Evolutionary conservation across 306 rosid genomes (phyloP).

Genomic region (Carpinus viminea): DNA sequence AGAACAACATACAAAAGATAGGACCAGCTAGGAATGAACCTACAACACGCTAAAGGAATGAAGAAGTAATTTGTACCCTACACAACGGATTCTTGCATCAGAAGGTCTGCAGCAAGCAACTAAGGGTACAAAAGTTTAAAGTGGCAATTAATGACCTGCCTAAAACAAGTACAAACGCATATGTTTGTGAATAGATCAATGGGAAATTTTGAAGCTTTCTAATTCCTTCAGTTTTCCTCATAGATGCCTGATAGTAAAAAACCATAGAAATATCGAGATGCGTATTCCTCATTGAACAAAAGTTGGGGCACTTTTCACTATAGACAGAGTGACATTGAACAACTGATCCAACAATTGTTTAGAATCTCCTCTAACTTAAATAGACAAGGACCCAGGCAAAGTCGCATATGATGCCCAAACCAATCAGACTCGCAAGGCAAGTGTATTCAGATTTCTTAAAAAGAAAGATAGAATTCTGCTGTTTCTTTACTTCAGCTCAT

Average conservation of each 20-base stretch:
- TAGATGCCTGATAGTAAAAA: neutral
- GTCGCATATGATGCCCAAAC: neutral
- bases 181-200: neutral
- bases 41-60: neutral
- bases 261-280: neutral
- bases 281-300: neutral
- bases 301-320: neutral
- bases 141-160: neutral
- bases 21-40: neutral
- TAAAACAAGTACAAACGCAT: neutral
- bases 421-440: neutral
- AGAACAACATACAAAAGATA: neutral
- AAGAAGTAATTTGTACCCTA: neutral
- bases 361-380: neutral
- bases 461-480: too few species aligned
- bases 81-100: neutral
- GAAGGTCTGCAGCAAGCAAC: neutral
- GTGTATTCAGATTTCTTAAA: neutral
- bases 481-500: neutral
- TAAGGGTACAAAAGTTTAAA: neutral
- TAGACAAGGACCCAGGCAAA: neutral
- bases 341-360: neutral
- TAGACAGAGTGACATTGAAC: neutral
- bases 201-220: neutral
- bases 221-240: neutral